These are phyloP conservation scores for Dictyostelium brefeldianum DNA, from an alignment of 78 protist genomes.

Conservation along the genomic window DNA sequence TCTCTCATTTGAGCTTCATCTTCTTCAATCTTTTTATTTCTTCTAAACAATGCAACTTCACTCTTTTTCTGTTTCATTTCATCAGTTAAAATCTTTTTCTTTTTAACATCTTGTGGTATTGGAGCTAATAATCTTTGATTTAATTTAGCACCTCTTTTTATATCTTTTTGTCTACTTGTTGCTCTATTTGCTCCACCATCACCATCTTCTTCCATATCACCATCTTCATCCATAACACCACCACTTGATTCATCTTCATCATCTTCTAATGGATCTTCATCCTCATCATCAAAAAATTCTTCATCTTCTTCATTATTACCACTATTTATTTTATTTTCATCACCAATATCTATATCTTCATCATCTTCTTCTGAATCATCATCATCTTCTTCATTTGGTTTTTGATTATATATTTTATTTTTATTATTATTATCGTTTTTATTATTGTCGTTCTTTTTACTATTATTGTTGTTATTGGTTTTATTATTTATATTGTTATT, in stretches of 20 bases:
- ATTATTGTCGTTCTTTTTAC: not conserved
- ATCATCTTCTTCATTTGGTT: slow-evolving; percentile 6
- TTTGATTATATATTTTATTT: not conserved
- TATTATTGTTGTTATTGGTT: not conserved
- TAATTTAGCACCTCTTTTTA: slow-evolving; percentile 3
- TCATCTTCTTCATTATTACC: slow-evolving; percentile 5
- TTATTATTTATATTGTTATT: not conserved
- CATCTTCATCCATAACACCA: not conserved
- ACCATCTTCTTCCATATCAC: slow-evolving; percentile 5
- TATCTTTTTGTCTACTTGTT: slow-evolving; percentile 5
- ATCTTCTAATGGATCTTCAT: slow-evolving; percentile 6
- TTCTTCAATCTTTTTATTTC: slow-evolving; percentile 58
- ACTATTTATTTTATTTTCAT: not conserved
- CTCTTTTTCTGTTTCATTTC: slow-evolving; percentile 55
- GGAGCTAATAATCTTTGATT: slow-evolving; percentile 18
- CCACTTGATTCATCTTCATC: slow-evolving; percentile 7
- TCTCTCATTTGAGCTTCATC: slow-evolving; percentile 56
- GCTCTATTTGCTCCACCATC: not conserved
- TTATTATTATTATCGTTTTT: not conserved
- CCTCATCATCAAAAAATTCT: slow-evolving; percentile 33
- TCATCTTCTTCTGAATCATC: slow-evolving; percentile 5
- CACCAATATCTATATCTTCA: not conserved
- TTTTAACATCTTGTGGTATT: not conserved
- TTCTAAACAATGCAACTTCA: slow-evolving; percentile 54
- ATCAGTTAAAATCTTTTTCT: slow-evolving; percentile 44